These are phyloP conservation scores for Tricholoma furcatifolium DNA, from an alignment of 768 basidiomycete genomes.

Conservation along the genomic window DNA sequence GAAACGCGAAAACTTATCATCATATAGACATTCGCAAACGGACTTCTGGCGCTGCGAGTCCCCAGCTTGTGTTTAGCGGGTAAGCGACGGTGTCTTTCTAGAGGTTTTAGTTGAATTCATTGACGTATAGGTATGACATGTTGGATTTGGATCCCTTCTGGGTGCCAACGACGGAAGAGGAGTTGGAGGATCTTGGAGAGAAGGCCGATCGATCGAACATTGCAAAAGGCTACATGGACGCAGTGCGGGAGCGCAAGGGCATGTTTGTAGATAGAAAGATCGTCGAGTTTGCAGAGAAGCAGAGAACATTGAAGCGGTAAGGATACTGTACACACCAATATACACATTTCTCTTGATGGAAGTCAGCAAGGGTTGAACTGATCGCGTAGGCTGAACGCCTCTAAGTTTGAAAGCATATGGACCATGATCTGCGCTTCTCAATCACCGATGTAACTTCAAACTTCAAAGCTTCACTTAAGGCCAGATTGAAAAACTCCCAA, in stretches of 20 bases:
- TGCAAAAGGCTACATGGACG: slow-evolving; percentile 92
- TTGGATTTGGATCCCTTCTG: slow-evolving; percentile 95
- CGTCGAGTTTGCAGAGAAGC: slow-evolving; percentile 96
- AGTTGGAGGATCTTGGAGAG: slow-evolving; percentile 94
- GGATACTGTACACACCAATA: not conserved
- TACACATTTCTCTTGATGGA: no score
- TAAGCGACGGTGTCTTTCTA: slow-evolving; percentile 31
- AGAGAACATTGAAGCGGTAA: slow-evolving; percentile 78
- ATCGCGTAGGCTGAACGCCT: no score
- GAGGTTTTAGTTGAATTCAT: not conserved
- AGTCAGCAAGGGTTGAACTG: no score
- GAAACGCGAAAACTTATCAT: slow-evolving; percentile 9
- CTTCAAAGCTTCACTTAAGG: no score
- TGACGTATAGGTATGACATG: slow-evolving; percentile 74
- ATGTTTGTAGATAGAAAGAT: slow-evolving; percentile 95
- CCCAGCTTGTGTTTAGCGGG: slow-evolving; percentile 96
- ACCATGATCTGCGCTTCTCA: not conserved
- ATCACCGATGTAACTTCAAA: no score
- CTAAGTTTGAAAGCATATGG: not conserved
- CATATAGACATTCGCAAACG: slow-evolving; percentile 86
- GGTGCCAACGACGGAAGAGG: slow-evolving; percentile 97
- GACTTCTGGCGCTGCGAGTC: slow-evolving; percentile 96
- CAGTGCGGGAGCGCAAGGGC: slow-evolving; percentile 88
- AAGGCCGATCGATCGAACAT: slow-evolving; percentile 92
- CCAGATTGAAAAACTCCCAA: no score